phyloP scores from a whole-genome alignment of 306 rosid genomes.

The Rosa lucieae region DNA sequence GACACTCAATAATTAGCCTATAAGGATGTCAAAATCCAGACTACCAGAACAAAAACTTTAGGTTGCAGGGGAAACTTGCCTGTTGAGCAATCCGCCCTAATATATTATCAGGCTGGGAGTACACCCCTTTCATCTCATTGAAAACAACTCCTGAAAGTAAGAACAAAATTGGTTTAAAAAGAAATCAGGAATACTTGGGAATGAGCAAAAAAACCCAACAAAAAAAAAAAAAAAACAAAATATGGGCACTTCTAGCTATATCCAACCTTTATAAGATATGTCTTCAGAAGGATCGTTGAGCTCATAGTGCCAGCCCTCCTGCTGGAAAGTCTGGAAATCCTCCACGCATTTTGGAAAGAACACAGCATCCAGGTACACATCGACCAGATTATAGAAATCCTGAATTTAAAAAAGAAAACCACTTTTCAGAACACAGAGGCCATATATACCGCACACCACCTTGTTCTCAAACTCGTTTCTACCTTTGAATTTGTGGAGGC shows the following conservation, averaged over 20 bases:
- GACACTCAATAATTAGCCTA: not conserved
- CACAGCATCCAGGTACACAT: slow-evolving; percentile 96
- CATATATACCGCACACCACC: slow-evolving; percentile 12
- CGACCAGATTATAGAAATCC: slow-evolving; percentile 96
- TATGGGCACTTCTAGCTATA: not conserved
- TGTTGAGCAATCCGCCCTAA: slow-evolving; percentile 86
- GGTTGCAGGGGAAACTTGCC: slow-evolving; percentile 46
- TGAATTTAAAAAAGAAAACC: slow-evolving; percentile 29
- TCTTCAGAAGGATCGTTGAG: slow-evolving; percentile 92
- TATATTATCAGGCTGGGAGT: slow-evolving; percentile 95
- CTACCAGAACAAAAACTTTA: not conserved
- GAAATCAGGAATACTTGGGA: not conserved
- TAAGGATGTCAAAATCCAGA: not conserved
- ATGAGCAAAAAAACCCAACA: not conserved
- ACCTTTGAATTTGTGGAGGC: slow-evolving; percentile 97
- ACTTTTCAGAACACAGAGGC: slow-evolving; percentile 3
- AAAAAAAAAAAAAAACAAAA: not conserved
- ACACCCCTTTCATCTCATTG: slow-evolving; percentile 99
- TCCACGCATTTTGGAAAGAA: slow-evolving; percentile 94
- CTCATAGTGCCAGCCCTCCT: slow-evolving; percentile 99
- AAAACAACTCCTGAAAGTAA: slow-evolving; percentile 83
- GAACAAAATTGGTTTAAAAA: slow-evolving; percentile 6
- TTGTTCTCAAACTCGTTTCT: slow-evolving; percentile 1
- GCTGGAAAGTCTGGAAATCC: slow-evolving; percentile 84
- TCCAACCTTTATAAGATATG: slow-evolving; percentile 76